A percentile compares a stretch with the other conserved stretches of the same genome.
Evolutionary conservation across 805 yeast genomes (phyloP).

Genomic region (Cephaloascus fragrans): DNA sequence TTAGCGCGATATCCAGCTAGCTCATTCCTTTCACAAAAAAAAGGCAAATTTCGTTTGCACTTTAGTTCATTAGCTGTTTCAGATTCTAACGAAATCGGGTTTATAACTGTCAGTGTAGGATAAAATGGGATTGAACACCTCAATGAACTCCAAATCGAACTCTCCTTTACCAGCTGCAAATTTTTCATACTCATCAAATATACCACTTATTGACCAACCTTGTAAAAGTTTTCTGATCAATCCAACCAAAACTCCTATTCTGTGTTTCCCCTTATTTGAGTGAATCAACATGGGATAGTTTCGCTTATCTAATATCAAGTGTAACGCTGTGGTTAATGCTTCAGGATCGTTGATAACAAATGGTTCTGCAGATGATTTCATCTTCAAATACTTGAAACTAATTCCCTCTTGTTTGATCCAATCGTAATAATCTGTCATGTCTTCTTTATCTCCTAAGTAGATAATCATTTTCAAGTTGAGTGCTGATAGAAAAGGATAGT

Average conservation of each 20-base stretch:
- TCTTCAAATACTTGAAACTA: conserved; percentile 45
- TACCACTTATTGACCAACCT: conserved; percentile 90
- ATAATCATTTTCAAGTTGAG: conserved; percentile 71
- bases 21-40: neutral
- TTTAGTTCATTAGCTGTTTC: neutral
- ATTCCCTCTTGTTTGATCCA: conserved; percentile 56
- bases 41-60: neutral
- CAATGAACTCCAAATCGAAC: conserved; percentile 83
- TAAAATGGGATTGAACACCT: conserved; percentile 62
- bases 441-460: conserved; percentile 72
- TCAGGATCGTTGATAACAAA: conserved; percentile 49
- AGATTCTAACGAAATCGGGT: conserved; percentile 56
- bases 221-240: conserved; percentile 76
- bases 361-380: conserved; percentile 72
- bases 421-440: conserved; percentile 49
- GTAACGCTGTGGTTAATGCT: conserved; percentile 47
- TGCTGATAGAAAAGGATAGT: conserved; percentile 68
- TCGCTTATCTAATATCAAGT: conserved; percentile 45
- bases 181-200: conserved; percentile 87
- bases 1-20: too few species aligned
- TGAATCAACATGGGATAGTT: conserved; percentile 87
- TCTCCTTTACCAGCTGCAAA: conserved; percentile 93
- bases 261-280: conserved; percentile 94
- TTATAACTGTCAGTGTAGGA: conserved; percentile 32
- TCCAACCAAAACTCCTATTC: conserved; percentile 93